These are phyloP conservation scores for Ceratobasidium papillatum DNA, from an alignment of 1,284 basidiomycete genomes.

Conservation along the genomic window DNA sequence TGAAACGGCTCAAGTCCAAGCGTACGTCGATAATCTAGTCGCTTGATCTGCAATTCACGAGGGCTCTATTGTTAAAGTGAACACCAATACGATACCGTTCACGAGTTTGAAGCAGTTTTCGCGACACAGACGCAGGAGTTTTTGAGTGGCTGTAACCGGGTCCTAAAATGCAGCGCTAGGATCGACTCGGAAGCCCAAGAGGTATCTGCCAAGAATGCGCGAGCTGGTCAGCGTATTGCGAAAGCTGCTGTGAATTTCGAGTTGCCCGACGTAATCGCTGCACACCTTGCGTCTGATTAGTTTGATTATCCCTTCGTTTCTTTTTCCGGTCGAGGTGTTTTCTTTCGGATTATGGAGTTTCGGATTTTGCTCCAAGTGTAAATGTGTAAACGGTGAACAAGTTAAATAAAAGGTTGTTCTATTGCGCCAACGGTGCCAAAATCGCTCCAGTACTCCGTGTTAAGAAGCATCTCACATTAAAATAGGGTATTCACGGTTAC, in stretches of 20 bases:
- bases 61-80: neutral
- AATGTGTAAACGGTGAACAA: neutral
- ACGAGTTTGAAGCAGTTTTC: constrained; percentile 16
- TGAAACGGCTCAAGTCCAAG: neutral
- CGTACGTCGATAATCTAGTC: neutral
- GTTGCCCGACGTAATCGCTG: constrained; percentile 1
- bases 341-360: neutral
- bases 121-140: constrained; percentile 16
- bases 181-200: neutral
- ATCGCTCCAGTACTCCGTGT: neutral
- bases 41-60: neutral
- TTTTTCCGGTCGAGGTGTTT: neutral
- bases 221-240: constrained; percentile 20
- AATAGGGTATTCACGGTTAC: constrained; percentile 31
- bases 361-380: neutral
- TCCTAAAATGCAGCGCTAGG: neutral
- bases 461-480: constrained; percentile 26
- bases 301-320: neutral
- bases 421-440: neutral
- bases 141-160: neutral
- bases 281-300: neutral
- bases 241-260: constrained; percentile 4
- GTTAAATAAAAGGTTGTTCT: neutral
- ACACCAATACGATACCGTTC: neutral
- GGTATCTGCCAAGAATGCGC: constrained; percentile 1